A percentile compares a stretch with the other conserved stretches of the same genome.
Evolutionary conservation across 225 moss, liverwort and hornwort species (phyloP).

Genomic region (Ulota crispa): DNA sequence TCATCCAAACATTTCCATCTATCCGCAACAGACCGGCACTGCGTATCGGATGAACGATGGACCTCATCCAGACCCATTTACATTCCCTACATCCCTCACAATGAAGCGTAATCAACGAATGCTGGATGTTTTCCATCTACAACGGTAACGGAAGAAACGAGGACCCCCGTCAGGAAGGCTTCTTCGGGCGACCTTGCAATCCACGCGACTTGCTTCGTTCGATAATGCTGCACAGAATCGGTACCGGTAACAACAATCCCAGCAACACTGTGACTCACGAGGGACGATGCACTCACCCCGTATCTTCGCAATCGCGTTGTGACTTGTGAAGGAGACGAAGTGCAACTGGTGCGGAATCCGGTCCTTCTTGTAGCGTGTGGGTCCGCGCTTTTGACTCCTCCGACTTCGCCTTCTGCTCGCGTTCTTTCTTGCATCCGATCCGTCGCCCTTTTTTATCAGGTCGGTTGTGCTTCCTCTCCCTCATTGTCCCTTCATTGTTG

Average conservation of each 20-base stretch:
- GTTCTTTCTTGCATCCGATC: not conserved
- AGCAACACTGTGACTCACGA: not conserved
- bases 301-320: not conserved
- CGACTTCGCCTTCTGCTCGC: not conserved
- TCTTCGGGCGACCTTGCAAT: not conserved
- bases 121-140: not conserved
- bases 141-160: not conserved
- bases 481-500: not conserved
- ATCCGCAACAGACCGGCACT: no score
- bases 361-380: conserved; percentile 3
- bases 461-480: not conserved
- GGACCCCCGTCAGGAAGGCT: not conserved
- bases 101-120: not conserved
- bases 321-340: not conserved
- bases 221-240: not conserved
- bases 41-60: not conserved
- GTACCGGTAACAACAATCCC: conserved; percentile 4
- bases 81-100: not conserved
- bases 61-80: not conserved
- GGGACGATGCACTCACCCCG: not conserved
- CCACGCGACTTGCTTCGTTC: not conserved
- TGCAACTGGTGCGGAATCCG: not conserved
- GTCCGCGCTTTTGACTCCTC: conserved; percentile 28
- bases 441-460: not conserved
- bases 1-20: no score